Evolutionary conservation across 2,329 filamentous ascomycete species (phyloP).

Genomic region (Phaeosphaeriaceae sp.): DNA sequence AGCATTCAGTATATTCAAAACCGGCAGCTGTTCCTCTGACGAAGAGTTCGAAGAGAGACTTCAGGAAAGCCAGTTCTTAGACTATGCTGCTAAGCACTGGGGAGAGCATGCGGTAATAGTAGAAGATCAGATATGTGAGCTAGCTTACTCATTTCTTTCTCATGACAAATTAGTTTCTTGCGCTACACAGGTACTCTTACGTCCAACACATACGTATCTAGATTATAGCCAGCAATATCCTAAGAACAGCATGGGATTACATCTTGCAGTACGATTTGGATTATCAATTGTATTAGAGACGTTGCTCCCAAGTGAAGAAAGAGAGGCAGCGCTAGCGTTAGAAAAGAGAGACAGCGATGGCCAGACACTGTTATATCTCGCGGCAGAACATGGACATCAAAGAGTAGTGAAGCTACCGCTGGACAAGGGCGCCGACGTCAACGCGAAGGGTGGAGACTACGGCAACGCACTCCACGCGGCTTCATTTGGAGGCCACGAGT

Average conservation of each 20-base stretch:
- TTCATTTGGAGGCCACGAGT: no score
- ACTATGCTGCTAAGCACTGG: conserved; percentile 39
- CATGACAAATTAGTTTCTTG: conserved; percentile 3
- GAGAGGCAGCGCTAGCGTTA: conserved; percentile 4
- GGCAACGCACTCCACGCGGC: no score
- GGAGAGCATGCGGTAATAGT: conserved; percentile 23
- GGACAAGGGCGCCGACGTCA: no score
- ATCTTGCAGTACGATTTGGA: conserved; percentile 18
- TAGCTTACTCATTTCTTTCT: conserved; percentile 6
- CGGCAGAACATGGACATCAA: conserved; percentile 16
- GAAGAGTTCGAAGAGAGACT: conserved; percentile 21
- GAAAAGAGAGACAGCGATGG: conserved; percentile 11
- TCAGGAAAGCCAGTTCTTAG: conserved; percentile 28
- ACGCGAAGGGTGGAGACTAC: no score
- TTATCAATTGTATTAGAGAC: conserved; percentile 11
- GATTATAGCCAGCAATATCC: conserved; percentile 11
- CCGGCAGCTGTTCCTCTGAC: conserved; percentile 14
- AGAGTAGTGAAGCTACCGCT: no score
- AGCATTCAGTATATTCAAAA: conserved; percentile 28
- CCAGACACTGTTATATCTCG: conserved; percentile 12
- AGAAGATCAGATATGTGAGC: conserved; percentile 6
- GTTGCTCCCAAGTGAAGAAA: conserved; percentile 5
- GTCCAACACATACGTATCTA: conserved; percentile 4
- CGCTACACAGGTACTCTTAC: conserved; percentile 13
- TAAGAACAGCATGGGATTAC: conserved; percentile 11